phyloP scores from a whole-genome alignment of 169 alveolate species.

The Theileria parva region DNA sequence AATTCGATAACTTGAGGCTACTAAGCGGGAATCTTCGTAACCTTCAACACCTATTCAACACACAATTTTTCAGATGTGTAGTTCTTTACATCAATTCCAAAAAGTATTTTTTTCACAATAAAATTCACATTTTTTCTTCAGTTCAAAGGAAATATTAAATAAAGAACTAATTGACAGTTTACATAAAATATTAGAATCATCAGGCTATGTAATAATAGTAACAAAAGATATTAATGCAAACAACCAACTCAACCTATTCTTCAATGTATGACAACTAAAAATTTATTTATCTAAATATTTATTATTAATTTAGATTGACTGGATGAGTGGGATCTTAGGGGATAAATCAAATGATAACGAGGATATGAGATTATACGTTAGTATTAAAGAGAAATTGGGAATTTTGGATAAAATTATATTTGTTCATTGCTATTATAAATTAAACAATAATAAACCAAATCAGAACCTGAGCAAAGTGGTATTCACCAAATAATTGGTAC shows the following conservation, averaged over 20 bases:
- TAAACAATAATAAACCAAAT: slow-evolving; percentile 12
- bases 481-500: neutral
- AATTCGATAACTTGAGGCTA: slow-evolving; percentile 43
- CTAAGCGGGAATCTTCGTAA: slow-evolving; percentile 56
- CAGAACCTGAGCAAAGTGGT: neutral
- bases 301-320: neutral
- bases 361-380: neutral
- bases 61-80: slow-evolving; percentile 37
- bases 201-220: slow-evolving; percentile 17
- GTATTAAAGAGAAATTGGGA: neutral
- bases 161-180: neutral
- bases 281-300: no score
- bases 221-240: neutral
- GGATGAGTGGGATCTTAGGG: neutral
- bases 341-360: neutral
- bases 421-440: slow-evolving; percentile 13
- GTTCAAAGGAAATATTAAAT: slow-evolving; percentile 14
- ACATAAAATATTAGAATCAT: slow-evolving; percentile 7
- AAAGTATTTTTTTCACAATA: slow-evolving; percentile 26
- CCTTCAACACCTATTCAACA: slow-evolving; percentile 29
- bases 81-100: slow-evolving; percentile 18
- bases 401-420: neutral
- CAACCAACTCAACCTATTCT: neutral
- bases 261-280: neutral
- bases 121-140: neutral